phyloP scores from a whole-genome alignment of 2,329 filamentous ascomycete species.

The Fonsecaea monophora region DNA sequence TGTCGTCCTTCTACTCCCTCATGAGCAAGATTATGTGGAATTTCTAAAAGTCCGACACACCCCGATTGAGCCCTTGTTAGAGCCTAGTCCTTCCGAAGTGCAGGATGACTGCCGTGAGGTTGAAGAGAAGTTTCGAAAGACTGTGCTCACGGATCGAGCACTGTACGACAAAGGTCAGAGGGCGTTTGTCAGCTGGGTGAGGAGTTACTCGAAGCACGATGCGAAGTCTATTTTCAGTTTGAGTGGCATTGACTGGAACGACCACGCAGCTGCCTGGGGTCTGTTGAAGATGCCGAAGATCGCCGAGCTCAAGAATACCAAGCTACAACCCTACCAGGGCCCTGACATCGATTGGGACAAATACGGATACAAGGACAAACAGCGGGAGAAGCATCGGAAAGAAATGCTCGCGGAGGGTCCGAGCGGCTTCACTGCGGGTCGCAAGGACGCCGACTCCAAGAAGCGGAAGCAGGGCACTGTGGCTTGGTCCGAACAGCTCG shows the following conservation, averaged over 20 bases:
- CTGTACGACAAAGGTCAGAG: constrained; percentile 87
- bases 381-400: constrained; percentile 69
- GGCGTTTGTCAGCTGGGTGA: constrained; percentile 91
- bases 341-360: constrained; percentile 70
- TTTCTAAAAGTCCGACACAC: constrained; percentile 89
- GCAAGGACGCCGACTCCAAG: constrained; percentile 38
- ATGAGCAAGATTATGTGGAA: constrained; percentile 88
- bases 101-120: constrained; percentile 66
- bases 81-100: constrained; percentile 64
- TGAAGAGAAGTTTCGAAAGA: constrained; percentile 66
- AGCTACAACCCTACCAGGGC: constrained; percentile 69
- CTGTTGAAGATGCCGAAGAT: constrained; percentile 87
- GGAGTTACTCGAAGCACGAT: constrained; percentile 89
- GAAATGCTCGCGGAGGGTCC: constrained; percentile 58
- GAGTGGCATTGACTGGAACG: constrained; percentile 81
- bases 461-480: constrained; percentile 66
- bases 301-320: constrained; percentile 82
- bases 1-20: constrained; percentile 82
- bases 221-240: constrained; percentile 89
- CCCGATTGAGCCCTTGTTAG: constrained; percentile 70
- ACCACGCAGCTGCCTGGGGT: constrained; percentile 82
- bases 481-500: constrained; percentile 76
- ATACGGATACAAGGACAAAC: constrained; percentile 75
- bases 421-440: constrained; percentile 18
- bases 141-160: constrained; percentile 64